Conservation (phyloP, 345 rosid species). For the Hypericum perforatum region DNA sequence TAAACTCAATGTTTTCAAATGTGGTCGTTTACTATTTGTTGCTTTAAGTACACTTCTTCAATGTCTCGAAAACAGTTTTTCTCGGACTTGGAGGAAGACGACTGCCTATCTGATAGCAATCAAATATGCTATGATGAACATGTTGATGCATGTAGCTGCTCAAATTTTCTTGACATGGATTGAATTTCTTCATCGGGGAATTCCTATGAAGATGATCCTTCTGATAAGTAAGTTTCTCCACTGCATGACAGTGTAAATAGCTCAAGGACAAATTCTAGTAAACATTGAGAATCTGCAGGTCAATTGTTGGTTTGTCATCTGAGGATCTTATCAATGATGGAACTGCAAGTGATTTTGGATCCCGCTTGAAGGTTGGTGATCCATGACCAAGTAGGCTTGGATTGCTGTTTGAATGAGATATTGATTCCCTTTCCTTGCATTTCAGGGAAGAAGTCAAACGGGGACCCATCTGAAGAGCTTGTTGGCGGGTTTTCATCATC, state of each 20-base stretch:
- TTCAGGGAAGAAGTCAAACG: no score
- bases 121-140: conserved; percentile 35
- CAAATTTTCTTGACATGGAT: conserved; percentile 64
- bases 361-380: conserved; percentile 38
- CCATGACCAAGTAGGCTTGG: no score
- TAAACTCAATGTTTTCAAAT: no score
- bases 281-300: conserved; percentile 36
- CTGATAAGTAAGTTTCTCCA: conserved; percentile 42
- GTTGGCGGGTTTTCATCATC: conserved; percentile 30
- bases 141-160: conserved; percentile 55
- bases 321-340: conserved; percentile 40
- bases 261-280: no score
- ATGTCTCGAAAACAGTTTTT: conserved; percentile 21
- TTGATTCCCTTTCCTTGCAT: no score
- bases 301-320: conserved; percentile 40
- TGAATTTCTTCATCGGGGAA: conserved; percentile 90
- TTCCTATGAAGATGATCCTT: conserved; percentile 66
- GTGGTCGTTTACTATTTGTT: no score
- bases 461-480: conserved; percentile 10
- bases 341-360: conserved; percentile 36
- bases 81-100: conserved; percentile 28
- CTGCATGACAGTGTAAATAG: not conserved
- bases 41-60: conserved; percentile 37
- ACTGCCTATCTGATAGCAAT: conserved; percentile 30
- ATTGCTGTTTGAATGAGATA: no score